Evolutionary conservation across 306 rosid species (phyloP), one percentile per base, ranked within the genome.

Genomic region (Castanospermum australe): DNA sequence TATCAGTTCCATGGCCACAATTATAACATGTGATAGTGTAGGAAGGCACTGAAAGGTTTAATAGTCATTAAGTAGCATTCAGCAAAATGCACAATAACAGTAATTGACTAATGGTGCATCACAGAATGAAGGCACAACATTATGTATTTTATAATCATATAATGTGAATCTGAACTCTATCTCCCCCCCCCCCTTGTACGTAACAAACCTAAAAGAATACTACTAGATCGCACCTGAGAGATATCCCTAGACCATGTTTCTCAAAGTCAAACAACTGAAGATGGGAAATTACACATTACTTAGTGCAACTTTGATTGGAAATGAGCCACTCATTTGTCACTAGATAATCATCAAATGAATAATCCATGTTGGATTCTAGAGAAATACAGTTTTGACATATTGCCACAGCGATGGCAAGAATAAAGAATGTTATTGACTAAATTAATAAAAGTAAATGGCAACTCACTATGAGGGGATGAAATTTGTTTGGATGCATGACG

Each of bases 401-500:
- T 41, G 5, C 74, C 51, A 11, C 24, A 50, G 13, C 39, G 54
- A 80, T 50, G 67, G 52, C 41, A 69, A 61, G 66, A 71, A 62
- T 77, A 47, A 63, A 75, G 30, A 60, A 73, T 67, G 48, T 57
- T 74, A 60, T 48, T 35, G 47, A 33, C 5, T 45, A 64, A 66
- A 71, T 38, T 79, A 20, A 28, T 39, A 18, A 69, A 85, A 66
- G 67, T 52, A 81, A 71, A 35, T 71, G 45, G 52, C 73, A 80
- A 88, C 97, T 91, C 89, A 95, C 98, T 11, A 59, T 92, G 94
- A 63, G 94, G 81, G 14, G 98, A 86, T 69, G 98, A 87, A 47
- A 44, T 85, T 81, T 89, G 96, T 76, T 95, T 95, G 33, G 99
- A 95, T 9, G 99, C 99, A 44, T 78, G 98, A 77, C 99, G 99